A percentile compares a stretch with the other conserved stretches of the same genome.
These are phyloP conservation scores for Tylopilus balloui DNA, from an alignment of 768 basidiomycete genomes.

Conservation along the genomic window DNA sequence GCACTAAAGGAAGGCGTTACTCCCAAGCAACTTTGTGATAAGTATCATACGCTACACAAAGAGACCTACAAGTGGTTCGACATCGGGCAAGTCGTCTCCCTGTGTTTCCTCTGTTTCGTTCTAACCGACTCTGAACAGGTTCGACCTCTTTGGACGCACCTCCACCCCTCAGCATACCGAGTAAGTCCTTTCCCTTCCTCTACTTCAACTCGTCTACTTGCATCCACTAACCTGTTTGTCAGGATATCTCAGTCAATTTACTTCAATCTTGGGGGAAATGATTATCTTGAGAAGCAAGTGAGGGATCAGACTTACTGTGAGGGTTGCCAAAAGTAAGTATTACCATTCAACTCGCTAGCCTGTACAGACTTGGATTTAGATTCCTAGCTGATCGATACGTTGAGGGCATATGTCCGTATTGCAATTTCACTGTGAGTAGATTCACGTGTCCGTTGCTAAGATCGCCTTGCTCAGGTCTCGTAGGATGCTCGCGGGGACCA, in stretches of 20 bases:
- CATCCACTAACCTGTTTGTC: neutral
- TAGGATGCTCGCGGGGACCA: constrained; percentile 98
- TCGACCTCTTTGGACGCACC: constrained; percentile 95
- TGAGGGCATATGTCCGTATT: constrained; percentile 96
- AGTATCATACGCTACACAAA: constrained; percentile 83
- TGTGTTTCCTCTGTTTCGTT: neutral
- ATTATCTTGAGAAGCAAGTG: constrained; percentile 72
- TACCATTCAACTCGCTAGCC: neutral
- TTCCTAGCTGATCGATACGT: constrained; percentile 97
- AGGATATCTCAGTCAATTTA: constrained; percentile 93
- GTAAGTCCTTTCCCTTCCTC: constrained; percentile 40
- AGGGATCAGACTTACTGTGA: constrained; percentile 96
- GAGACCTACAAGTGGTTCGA: constrained; percentile 99
- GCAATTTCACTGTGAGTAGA: constrained; percentile 66
- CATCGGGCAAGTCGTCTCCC: constrained; percentile 56
- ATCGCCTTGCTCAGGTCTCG: neutral
- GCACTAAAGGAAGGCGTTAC: constrained; percentile 84
- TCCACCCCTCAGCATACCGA: constrained; percentile 86
- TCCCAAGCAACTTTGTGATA: constrained; percentile 80
- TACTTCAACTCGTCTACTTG: neutral
- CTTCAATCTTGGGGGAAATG: constrained; percentile 73
- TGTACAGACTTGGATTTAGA: constrained; percentile 35
- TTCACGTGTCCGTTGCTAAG: neutral
- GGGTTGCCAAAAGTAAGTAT: constrained; percentile 71
- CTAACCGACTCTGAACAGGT: constrained; percentile 42